Conservation (phyloP, 441 rosid species). For the Populus trichocarpa region DNA sequence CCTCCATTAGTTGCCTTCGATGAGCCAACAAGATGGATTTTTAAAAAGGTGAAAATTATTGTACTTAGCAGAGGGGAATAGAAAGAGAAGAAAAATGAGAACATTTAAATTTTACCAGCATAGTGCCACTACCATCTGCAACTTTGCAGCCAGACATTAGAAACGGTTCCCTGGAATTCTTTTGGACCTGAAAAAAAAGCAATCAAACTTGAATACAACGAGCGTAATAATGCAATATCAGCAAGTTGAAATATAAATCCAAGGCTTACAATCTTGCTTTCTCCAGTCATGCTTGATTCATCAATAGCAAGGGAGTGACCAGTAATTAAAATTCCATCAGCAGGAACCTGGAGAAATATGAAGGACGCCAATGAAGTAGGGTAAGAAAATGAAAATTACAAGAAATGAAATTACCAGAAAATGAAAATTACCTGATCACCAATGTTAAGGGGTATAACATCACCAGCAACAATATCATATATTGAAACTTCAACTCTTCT, state of each 20-base stretch:
- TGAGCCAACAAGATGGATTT: not conserved
- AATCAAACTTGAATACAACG: slow-evolving; percentile 11
- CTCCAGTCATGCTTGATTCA: no score
- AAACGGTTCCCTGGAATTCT: slow-evolving; percentile 68
- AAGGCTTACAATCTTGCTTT: slow-evolving; percentile 1
- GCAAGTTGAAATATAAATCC: not conserved
- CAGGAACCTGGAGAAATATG: slow-evolving; percentile 36
- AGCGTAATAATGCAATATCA: slow-evolving; percentile 3
- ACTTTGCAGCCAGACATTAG: slow-evolving; percentile 98
- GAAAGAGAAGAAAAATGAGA: not conserved
- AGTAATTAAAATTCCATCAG: no score
- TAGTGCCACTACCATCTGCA: slow-evolving; percentile 91
- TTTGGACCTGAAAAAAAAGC: slow-evolving; percentile 55
- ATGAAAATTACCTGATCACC: slow-evolving; percentile 74
- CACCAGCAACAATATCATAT: slow-evolving; percentile 92
- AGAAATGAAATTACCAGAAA: no score
- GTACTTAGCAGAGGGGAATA: no score
- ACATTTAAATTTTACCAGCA: slow-evolving; percentile 62
- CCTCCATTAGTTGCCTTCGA: not conserved
- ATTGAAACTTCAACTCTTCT: slow-evolving; percentile 89
- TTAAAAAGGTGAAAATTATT: not conserved
- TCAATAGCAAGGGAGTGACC: no score
- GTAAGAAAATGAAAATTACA: not conserved
- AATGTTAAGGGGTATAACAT: slow-evolving; percentile 81
- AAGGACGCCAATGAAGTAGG: slow-evolving; percentile 3